Evolutionary conservation across 2,329 filamentous ascomycete species (phyloP).

Genomic region (Trichothecium sympodiale): DNA sequence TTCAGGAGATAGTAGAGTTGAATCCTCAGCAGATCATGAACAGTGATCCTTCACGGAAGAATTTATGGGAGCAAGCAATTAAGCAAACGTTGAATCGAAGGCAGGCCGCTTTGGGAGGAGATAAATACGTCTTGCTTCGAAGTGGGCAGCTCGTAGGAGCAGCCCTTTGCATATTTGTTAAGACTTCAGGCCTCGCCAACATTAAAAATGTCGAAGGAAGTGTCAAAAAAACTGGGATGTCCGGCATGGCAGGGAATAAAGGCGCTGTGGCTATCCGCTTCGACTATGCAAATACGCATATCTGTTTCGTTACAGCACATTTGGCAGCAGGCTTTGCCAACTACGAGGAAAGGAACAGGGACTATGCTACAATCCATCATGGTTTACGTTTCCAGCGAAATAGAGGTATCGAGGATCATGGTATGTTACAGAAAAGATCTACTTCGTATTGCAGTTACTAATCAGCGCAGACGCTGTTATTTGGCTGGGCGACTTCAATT

Average conservation of each 20-base stretch:
- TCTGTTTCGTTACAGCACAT: constrained; percentile 95
- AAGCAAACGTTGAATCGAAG: constrained; percentile 64
- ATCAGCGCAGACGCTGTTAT: constrained; percentile 53
- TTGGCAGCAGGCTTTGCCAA: constrained; percentile 92
- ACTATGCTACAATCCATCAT: constrained; percentile 80
- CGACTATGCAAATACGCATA: constrained; percentile 82
- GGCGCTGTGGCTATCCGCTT: constrained; percentile 93
- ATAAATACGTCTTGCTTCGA: constrained; percentile 79
- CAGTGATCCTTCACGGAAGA: constrained; percentile 77
- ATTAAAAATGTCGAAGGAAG: constrained; percentile 97
- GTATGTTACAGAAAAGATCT: constrained; percentile 25
- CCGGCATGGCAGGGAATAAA: constrained; percentile 96
- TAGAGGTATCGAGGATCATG: constrained; percentile 82
- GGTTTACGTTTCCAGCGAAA: constrained; percentile 88
- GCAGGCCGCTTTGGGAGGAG: constrained; percentile 51
- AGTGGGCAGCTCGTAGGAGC: constrained; percentile 93
- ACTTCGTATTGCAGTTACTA: constrained; percentile 5
- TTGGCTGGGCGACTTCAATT: constrained; percentile 98
- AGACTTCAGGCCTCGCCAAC: constrained; percentile 59
- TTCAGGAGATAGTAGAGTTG: constrained; percentile 96
- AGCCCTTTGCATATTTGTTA: constrained; percentile 84
- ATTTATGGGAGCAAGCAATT: constrained; percentile 78
- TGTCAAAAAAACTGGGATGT: constrained; percentile 89
- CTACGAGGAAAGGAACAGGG: constrained; percentile 89
- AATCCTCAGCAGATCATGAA: constrained; percentile 99